These are phyloP conservation scores for Aureobasidium sp. DNA, from an alignment of 2,329 filamentous ascomycete species.

Conservation along the genomic window DNA sequence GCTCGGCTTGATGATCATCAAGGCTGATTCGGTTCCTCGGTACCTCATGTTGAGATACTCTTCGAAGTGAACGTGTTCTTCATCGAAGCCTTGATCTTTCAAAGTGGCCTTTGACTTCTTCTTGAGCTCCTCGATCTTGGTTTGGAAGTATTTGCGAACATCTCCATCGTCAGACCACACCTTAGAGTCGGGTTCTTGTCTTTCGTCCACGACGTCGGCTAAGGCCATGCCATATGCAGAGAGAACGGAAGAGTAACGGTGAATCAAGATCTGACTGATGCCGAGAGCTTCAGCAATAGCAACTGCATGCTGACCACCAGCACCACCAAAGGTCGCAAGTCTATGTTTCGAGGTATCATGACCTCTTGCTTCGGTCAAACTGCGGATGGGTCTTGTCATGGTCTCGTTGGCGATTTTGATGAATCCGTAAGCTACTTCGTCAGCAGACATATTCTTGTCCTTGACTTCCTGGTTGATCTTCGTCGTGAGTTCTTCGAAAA, in stretches of 20 bases:
- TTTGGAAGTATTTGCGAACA: constrained; percentile 53
- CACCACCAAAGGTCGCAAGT: constrained; percentile 87
- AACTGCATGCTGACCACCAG: constrained; percentile 86
- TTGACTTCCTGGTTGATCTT: constrained; percentile 68
- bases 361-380: constrained; percentile 83
- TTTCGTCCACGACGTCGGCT: constrained; percentile 86
- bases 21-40: constrained; percentile 77
- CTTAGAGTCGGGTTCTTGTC: constrained; percentile 65
- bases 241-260: constrained; percentile 79
- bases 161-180: constrained; percentile 50
- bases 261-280: constrained; percentile 76
- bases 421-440: constrained; percentile 85
- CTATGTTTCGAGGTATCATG: constrained; percentile 85
- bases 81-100: constrained; percentile 68
- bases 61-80: constrained; percentile 69
- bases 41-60: constrained; percentile 94
- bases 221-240: constrained; percentile 91
- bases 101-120: constrained; percentile 61
- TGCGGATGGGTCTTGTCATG: constrained; percentile 84
- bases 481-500: constrained; percentile 66
- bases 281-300: constrained; percentile 79
- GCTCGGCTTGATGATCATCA: constrained; percentile 76
- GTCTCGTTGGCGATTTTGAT: constrained; percentile 84
- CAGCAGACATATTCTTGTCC: constrained; percentile 56
- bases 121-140: constrained; percentile 72